Evolutionary conservation across 2,329 filamentous ascomycete genomes (phyloP), one percentile per base, ranked within the genome.

Genomic region (Tolypocladium capitatum): DNA sequence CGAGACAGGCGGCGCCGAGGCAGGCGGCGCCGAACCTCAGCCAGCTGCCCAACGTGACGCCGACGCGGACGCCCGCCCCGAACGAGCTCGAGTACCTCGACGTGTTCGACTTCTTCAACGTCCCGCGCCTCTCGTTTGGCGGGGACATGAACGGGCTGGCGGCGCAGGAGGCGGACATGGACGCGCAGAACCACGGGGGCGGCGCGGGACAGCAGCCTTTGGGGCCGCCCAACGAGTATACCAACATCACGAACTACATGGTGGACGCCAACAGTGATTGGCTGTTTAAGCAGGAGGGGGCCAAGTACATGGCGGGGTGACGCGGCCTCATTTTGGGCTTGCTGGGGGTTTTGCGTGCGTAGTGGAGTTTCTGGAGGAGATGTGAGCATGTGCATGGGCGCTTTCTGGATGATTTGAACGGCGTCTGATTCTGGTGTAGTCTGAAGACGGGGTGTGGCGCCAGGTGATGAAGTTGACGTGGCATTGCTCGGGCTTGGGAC

Each of bases 71-170:
- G 30, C 85, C 86, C 1, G 84, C 81, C 10, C 78, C 84, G 1
- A 87, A 92, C 55, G 88, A 94, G 59, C 71, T 95, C 4, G 90
- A 94, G 61, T 94, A 94, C 60, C 71, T 95, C 3, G 89, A 95
- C 57, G 86, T 95, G 0, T 95, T 96, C 61, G 87, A 92, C 56
- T 95, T 94, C 61, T 96, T 95, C 72, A 95, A 95, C 60, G 81
- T 94, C 48, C 90, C 90, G 1, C 73, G 88, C 18, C 68, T 95
- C 24, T 75, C 78, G 0, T 64, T 75, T 21, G 68, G 68, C 30
- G 64, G 67, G 11, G 68, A 70, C 46, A 11, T 42, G 38, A 60
- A 58, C 32, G 55, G 58, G 20, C 49, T 49, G 1, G 56, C 53
- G 42, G 50, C 46, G 45, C 50, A 46, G 30, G 54, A 55, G n/a